phyloP scores from a whole-genome alignment of 2,329 filamentous ascomycete species.

The Penicillium sp. region DNA sequence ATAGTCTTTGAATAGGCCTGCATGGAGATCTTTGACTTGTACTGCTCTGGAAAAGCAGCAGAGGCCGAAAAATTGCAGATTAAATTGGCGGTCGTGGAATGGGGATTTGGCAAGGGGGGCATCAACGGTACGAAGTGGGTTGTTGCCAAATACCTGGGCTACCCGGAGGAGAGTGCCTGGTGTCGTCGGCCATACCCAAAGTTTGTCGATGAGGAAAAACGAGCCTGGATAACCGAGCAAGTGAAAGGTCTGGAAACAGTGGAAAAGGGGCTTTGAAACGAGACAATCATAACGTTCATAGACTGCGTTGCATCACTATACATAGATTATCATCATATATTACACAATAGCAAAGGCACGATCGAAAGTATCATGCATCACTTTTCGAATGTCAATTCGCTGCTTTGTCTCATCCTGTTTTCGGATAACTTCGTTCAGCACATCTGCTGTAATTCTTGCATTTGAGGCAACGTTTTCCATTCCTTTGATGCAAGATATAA shows the following conservation, averaged over 20 bases:
- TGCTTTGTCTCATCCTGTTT: conserved; percentile 40
- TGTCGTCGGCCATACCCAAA: conserved; percentile 60
- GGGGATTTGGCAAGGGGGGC: conserved; percentile 62
- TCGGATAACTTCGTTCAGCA: conserved; percentile 44
- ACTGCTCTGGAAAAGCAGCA: conserved; percentile 49
- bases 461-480: conserved; percentile 46
- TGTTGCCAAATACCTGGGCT: conserved; percentile 59
- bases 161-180: conserved; percentile 55
- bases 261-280: conserved; percentile 6
- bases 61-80: conserved; percentile 57
- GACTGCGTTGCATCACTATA: conserved; percentile 9
- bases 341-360: conserved; percentile 59
- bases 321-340: conserved; percentile 13
- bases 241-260: conserved; percentile 4
- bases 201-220: conserved; percentile 53
- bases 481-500: conserved; percentile 52
- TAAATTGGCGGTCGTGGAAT: conserved; percentile 58
- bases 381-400: conserved; percentile 44
- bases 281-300: conserved; percentile 3
- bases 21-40: conserved; percentile 56
- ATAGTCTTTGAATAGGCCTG: conserved; percentile 36
- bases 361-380: conserved; percentile 53
- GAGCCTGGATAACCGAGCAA: conserved; percentile 45
- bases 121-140: conserved; percentile 66
- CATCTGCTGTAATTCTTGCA: conserved; percentile 44